phyloP scores from a whole-genome alignment of 495 filamentous ascomycete species.

The Lindgomyces ingoldianus region DNA sequence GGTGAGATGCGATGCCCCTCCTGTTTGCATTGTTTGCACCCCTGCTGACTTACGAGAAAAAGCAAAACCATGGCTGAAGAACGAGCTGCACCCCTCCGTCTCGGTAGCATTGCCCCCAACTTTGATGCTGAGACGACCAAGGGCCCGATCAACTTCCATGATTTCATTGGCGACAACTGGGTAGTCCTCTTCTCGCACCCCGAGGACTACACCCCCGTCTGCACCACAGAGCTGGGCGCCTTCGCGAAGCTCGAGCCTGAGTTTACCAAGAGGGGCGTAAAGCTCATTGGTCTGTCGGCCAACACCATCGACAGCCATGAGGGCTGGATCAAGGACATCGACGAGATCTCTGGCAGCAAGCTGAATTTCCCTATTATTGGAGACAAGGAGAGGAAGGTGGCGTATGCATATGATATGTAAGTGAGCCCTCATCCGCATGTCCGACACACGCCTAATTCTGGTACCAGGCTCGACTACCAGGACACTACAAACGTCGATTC shows the following conservation, averaged over 20 bases:
- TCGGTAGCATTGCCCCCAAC: constrained; percentile 87
- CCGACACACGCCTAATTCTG: constrained; percentile 10
- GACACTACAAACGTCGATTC: constrained; percentile 84
- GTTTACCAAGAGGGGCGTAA: constrained; percentile 89
- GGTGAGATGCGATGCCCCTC: constrained; percentile 9
- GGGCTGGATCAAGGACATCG: constrained; percentile 92
- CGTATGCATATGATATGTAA: constrained; percentile 92
- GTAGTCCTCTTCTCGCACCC: constrained; percentile 97
- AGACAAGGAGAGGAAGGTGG: constrained; percentile 92
- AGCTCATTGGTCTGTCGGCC: constrained; percentile 92
- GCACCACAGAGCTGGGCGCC: constrained; percentile 97
- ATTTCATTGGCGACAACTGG: constrained; percentile 94
- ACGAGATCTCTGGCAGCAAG: constrained; percentile 81
- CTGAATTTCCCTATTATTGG: constrained; percentile 95
- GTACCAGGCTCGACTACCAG: constrained; percentile 75
- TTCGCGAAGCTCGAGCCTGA: constrained; percentile 96
- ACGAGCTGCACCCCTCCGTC: constrained; percentile 61
- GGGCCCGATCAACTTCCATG: constrained; percentile 93
- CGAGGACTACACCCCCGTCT: constrained; percentile 78
- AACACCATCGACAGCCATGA: constrained; percentile 67
- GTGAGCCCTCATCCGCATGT: constrained; percentile 35
- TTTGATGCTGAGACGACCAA: constrained; percentile 91
- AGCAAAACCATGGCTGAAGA: constrained; percentile 36
- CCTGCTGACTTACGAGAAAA: constrained; percentile 2
- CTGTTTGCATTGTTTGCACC: constrained; percentile 33